Evolutionary conservation across 306 rosid species (phyloP).

Genomic region (Urtica urens): DNA sequence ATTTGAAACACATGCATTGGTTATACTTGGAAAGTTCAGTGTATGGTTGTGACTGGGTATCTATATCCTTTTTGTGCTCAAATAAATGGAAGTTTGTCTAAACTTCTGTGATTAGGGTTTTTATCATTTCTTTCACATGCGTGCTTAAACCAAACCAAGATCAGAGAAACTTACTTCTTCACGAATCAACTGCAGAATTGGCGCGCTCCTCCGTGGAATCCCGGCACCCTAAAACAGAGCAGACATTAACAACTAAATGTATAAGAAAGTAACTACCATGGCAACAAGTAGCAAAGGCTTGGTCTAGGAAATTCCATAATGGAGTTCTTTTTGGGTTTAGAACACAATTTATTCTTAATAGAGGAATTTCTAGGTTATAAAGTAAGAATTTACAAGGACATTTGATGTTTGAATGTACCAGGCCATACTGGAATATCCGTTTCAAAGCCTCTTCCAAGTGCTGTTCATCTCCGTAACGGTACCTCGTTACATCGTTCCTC

Average conservation of each 20-base stretch:
- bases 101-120: background rate
- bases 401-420: too few relatives aligned
- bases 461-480: slow-evolving; percentile 93
- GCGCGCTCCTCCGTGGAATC: slow-evolving; percentile 86
- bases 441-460: slow-evolving; percentile 93
- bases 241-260: too few relatives aligned
- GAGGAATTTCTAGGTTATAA: too few relatives aligned
- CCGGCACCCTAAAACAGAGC: slow-evolving; percentile 64
- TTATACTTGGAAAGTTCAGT: background rate
- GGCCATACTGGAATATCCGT: slow-evolving; percentile 92
- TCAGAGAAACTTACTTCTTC: slow-evolving; percentile 65
- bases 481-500: slow-evolving; percentile 77
- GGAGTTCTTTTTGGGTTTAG: too few relatives aligned
- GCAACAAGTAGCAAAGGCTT: too few relatives aligned
- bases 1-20: background rate
- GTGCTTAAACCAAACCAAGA: slow-evolving; percentile 9
- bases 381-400: too few relatives aligned
- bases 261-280: too few relatives aligned
- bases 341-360: too few relatives aligned
- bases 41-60: background rate
- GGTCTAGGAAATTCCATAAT: too few relatives aligned
- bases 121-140: background rate
- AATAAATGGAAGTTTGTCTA: background rate
- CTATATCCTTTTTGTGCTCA: background rate
- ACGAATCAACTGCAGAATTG: slow-evolving; percentile 54